Percentiles rank a stretch among this genome's conserved stretches.
phyloP scores from a whole-genome alignment of 805 yeast species.

The Saccharomycopsis sp. region DNA sequence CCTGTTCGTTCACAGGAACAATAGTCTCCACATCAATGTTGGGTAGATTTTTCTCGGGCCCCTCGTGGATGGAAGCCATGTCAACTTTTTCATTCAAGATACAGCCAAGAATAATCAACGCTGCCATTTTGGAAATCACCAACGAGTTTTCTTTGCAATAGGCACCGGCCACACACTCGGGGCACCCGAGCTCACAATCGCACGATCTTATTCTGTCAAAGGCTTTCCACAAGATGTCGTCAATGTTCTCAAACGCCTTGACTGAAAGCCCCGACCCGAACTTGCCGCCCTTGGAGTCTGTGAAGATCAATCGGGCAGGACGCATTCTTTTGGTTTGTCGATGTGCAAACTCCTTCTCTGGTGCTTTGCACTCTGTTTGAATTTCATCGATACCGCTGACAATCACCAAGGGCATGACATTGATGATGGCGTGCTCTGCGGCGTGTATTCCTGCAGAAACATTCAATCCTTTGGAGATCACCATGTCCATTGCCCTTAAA shows the following conservation, averaged over 20 bases:
- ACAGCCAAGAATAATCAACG: constrained; percentile 54
- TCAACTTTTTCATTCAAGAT: constrained; percentile 49
- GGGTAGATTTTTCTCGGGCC: constrained; percentile 20
- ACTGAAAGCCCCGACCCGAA: constrained; percentile 72
- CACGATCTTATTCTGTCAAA: constrained; percentile 53
- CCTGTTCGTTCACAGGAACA: constrained; percentile 42
- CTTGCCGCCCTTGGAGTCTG: constrained; percentile 75
- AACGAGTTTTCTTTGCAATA: constrained; percentile 73
- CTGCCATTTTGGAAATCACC: constrained; percentile 84
- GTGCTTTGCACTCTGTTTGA: constrained; percentile 92
- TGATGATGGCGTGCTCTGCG: constrained; percentile 84
- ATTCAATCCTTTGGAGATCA: constrained; percentile 49
- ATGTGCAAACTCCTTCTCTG: constrained; percentile 87
- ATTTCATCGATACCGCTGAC: constrained; percentile 71
- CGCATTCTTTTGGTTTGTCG: constrained; percentile 63
- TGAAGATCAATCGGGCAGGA: constrained; percentile 80
- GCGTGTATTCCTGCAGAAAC: constrained; percentile 95
- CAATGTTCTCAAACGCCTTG: constrained; percentile 72
- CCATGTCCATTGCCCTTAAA: constrained; percentile 44
- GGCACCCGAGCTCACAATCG: constrained; percentile 58
- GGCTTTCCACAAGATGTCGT: constrained; percentile 54
- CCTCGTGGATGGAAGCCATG: constrained; percentile 20
- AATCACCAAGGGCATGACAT: constrained; percentile 63
- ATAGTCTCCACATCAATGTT: constrained; percentile 51
- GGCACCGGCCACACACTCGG: constrained; percentile 77